Evolutionary conservation across 805 yeast species (phyloP), one percentile per base, ranked within the genome.

Genomic region (Vanderwaltozyma verrucispora): DNA sequence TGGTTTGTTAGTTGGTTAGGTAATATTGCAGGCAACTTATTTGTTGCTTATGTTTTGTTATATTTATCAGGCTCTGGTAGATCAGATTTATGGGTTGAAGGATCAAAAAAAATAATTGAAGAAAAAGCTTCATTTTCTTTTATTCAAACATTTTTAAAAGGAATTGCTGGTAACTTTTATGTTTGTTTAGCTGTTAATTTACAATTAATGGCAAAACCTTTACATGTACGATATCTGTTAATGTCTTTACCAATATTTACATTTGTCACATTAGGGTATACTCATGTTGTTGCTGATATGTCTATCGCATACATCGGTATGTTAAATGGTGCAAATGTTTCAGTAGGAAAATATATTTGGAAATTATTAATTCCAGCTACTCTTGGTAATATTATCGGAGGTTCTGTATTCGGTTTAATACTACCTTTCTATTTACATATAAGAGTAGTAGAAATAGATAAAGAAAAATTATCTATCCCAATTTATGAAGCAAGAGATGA

Each of bases 261-360:
- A 0, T 81, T 84, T 57, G 92, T 81, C n/a, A 49, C 78, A 1
- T 65, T 78, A 66, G 92, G 94, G 0, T 84, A 76, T 58, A 75
- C 84, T 2, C 94, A 84, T 53, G 75, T 76, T 1, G 86, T 84
- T 8, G 94, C 94, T 1, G 94, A 84, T 54, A 81, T 84, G 92
- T 77, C 67, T 46, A 46, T 80, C 37, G 53, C 79, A 4, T 74
- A 78, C 8, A 72, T 75, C 44, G 94, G 84, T 0, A 59, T 81
- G 52, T 65, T 82, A 33, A 80, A 80, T 56, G 74, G 78, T 13
- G 81, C 84, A 1, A 69, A 74, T 2, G 62, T 77, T 8, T 64
- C 79, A 0, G 84, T 80, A 27, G 82, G 77, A 0, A 57, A 61
- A 9, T 78, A 75, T 40, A 74, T 80, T 10, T 83, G 92, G 94